Evolutionary conservation across 192 early-diverging fungal genomes (phyloP), one percentile per base, ranked within the genome.

Genomic region (Backusella tuberculispora): DNA sequence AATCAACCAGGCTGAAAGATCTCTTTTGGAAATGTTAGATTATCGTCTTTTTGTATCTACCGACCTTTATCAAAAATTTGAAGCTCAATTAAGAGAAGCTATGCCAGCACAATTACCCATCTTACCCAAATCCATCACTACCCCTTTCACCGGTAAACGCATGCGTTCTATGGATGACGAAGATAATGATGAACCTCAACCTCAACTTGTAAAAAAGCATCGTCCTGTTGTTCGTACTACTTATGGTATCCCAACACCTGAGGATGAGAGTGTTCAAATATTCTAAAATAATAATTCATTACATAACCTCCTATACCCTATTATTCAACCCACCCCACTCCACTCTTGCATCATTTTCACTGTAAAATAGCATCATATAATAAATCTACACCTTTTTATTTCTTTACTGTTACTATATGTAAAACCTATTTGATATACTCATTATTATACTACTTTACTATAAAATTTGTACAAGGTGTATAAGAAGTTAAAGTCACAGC

Each of bases 1-100:
- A 83, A 92, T 98, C 69, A 92, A 94, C 82, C 86, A 88, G 41
- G 91, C 92, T 76, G 96, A 98, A 86, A 82, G 89, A 53, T 86
- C 87, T 41, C 94, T 98, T 76, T 79, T 97, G n/a, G 77, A 88
- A 63, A 79, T 93, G 73, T 85, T 98, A 38, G 91, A 95, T 74
- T 96, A 95, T 76, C 86, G 89, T 40, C 86, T 96, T 19, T 90
- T 85, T 82, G 90, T 95, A 26, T 48, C 72, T 12, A 50, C 60
- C 29, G 72, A 73, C 5, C 42, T 69, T 29, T 69, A 69, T 47
- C 68, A 69, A 47, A 45, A 69, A 42, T 69, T 69, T 46, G 68
- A 69, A 69, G 38, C 68, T 17, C 68, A 69, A 69, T 47, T 69
- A 47, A 44, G 45, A 14, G 68, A 69, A 47, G 68, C 68, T 2